Conservation (phyloP, 176 grass and related monocot genomes). For the Carex scoparia region DNA sequence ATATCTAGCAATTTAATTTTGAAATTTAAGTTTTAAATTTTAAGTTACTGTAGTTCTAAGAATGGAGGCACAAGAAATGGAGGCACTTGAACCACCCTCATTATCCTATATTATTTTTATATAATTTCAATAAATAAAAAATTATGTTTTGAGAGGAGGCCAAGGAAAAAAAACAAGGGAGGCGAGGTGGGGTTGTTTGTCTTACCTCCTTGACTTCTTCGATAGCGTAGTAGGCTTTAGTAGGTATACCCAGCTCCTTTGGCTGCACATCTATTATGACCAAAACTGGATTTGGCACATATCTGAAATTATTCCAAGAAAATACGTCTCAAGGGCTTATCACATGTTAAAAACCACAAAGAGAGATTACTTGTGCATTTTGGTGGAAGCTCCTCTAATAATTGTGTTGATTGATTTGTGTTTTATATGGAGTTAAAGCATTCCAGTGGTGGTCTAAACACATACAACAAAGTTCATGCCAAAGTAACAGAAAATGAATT, state of each 20-base stretch:
- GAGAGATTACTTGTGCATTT: background rate
- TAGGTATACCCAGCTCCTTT: constrained; percentile 92
- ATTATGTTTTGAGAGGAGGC: background rate
- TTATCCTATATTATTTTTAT: too few relatives aligned
- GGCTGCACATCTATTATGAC: constrained; percentile 99
- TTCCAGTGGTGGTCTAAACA: background rate
- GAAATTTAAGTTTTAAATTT: too few relatives aligned
- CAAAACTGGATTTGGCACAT: constrained; percentile 86
- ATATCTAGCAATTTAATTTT: too few relatives aligned
- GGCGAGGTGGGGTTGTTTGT: background rate
- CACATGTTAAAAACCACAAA: background rate
- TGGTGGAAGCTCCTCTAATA: background rate
- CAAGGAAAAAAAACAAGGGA: background rate
- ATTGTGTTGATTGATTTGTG: background rate
- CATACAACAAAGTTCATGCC: background rate
- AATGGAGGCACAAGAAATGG: too few relatives aligned
- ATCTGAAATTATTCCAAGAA: constrained; percentile 30
- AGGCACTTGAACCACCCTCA: too few relatives aligned
- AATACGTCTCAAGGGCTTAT: background rate
- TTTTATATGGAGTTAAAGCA: background rate
- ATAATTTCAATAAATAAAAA: too few relatives aligned
- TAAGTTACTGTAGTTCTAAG: too few relatives aligned
- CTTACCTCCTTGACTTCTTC: constrained; percentile 94
- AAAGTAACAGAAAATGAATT: background rate
- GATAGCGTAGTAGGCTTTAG: constrained; percentile 86